Evolutionary conservation across 2,329 filamentous ascomycete species (phyloP), one percentile per base, ranked within the genome.

Genomic region (Apiospora phragmitis): DNA sequence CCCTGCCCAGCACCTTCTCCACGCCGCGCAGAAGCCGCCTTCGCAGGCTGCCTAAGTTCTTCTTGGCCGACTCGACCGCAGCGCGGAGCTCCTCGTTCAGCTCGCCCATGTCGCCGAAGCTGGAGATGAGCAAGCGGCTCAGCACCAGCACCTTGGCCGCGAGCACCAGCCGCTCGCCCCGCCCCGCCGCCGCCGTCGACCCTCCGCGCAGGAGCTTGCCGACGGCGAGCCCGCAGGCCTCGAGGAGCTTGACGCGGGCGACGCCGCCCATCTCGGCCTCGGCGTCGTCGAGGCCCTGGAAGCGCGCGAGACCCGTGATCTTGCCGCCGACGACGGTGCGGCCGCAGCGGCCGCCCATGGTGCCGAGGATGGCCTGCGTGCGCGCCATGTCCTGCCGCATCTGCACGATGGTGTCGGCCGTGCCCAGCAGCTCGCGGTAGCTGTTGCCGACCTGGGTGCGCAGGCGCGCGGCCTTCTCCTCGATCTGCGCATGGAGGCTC

Each of bases 341-440:
- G 68, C 95, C 94, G 81, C 95, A 98, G 70, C 89, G 89, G 55
- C 89, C 88, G 65, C 94, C 93, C 83, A 97, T 92, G 71, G 86
- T 86, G 21, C 88, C 88, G 68, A 98, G 86, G 47, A 91, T 88
- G 6, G 86, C 84, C 80, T 97, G 94, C 21, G 94, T 92, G 16
- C 85, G 83, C 72, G 91, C 88, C 83, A 96, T 95, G 78, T 95
- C 91, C 49, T 82, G 83, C 75, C 94, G 92, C 94, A 98, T 97
- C 72, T 91, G 88, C 69, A 98, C 92, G 75, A 98, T 98, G n/a
- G 91, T 91, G 82, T 98, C 95, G 69, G 95, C 95, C 0, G 95
- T 98, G 68, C 93, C 93, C 35, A 98, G 90, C 11, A 98, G 90
- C 76, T 96, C 94, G 75, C 95, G 93, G 82, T 98, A 98, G 77